Conservation (phyloP, 2,329 filamentous ascomycete species). For the Cercospora berteroae region DNA sequence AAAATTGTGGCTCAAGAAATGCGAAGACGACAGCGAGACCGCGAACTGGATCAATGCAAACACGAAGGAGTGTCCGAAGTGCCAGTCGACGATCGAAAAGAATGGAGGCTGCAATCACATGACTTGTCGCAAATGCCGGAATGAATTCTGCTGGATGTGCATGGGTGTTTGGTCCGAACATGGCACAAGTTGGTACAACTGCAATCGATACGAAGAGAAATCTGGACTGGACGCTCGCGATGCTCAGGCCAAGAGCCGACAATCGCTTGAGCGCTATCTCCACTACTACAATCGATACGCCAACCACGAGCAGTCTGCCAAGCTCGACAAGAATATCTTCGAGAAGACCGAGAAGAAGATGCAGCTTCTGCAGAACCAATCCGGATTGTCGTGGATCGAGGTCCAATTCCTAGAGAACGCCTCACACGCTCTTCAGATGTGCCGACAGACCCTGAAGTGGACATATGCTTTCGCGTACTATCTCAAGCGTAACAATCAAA, state of each 20-base stretch:
- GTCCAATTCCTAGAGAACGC: slow-evolving; percentile 95
- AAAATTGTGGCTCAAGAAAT: slow-evolving; percentile 96
- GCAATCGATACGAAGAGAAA: slow-evolving; percentile 95
- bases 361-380: slow-evolving; percentile 89
- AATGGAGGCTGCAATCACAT: slow-evolving; percentile 98
- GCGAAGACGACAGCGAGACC: slow-evolving; percentile 95
- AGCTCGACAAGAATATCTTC: slow-evolving; percentile 93
- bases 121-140: slow-evolving; percentile 92
- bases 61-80: slow-evolving; percentile 96
- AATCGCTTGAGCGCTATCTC: slow-evolving; percentile 90
- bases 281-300: slow-evolving; percentile 99
- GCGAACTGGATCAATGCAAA: slow-evolving; percentile 99
- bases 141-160: slow-evolving; percentile 99
- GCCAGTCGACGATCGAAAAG: slow-evolving; percentile 96
- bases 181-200: slow-evolving; percentile 99
- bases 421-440: slow-evolving; percentile 89
- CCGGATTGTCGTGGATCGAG: slow-evolving; percentile 98
- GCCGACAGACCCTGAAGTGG: slow-evolving; percentile 98
- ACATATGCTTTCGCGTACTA: slow-evolving; percentile 99
- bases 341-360: slow-evolving; percentile 99
- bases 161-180: slow-evolving; percentile 99
- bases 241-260: slow-evolving; percentile 84
- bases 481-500: slow-evolving; percentile 90
- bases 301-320: slow-evolving; percentile 97
- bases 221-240: slow-evolving; percentile 86